Conservation (phyloP, 257 asterid species). For the Solanum pennellii region DNA sequence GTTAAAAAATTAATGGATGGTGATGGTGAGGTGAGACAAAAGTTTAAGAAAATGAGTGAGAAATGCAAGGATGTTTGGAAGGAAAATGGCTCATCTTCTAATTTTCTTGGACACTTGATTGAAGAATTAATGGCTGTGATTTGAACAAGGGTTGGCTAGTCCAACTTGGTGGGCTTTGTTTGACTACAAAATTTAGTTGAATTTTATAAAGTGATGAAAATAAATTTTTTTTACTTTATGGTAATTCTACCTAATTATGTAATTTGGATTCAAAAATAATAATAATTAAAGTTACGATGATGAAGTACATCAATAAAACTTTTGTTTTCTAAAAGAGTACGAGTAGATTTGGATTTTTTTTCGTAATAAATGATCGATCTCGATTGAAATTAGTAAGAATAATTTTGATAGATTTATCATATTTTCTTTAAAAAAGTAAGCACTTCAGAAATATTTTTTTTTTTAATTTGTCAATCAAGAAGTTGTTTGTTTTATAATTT, state of each 20-base stretch:
- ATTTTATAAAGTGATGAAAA: rapidly evolving
- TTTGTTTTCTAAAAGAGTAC: not conserved
- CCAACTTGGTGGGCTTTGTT: not conserved
- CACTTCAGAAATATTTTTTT: not conserved
- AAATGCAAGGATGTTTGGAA: constrained; percentile 1
- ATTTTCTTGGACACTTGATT: not conserved
- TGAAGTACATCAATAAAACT: not conserved
- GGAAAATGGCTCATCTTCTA: constrained; percentile 10
- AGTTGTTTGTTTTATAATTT: too few species aligned
- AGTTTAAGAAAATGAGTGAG: constrained; percentile 2
- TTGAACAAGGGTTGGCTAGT: not conserved
- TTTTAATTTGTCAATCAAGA: too few species aligned
- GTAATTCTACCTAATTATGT: not conserved
- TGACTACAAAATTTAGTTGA: not conserved
- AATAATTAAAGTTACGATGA: not conserved
- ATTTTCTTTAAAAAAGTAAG: not conserved
- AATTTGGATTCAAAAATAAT: not conserved
- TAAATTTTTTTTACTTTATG: not conserved
- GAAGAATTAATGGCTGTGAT: not conserved
- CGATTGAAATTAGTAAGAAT: not conserved
- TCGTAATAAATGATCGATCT: not conserved
- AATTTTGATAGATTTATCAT: not conserved
- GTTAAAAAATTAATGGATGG: constrained; percentile 1
- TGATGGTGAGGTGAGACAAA: not conserved
- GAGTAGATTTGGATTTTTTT: not conserved